Evolutionary conservation across 305 asterid species (phyloP).

Genomic region (Rubia balearica): DNA sequence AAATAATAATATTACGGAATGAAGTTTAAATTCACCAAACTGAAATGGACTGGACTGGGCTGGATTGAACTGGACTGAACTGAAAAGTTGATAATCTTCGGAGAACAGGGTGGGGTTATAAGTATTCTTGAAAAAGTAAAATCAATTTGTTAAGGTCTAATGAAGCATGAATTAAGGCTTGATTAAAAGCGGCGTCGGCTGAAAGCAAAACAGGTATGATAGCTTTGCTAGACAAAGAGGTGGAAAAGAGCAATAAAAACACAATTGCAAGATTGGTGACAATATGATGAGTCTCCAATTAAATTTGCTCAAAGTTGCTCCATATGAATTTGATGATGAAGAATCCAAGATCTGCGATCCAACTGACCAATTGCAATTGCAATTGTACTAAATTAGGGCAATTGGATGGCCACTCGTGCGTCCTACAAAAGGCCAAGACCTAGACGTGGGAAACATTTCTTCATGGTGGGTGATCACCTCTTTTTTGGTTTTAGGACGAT

Average conservation of each 20-base stretch:
- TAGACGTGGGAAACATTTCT: conserved; percentile 19
- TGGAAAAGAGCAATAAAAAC: neutral
- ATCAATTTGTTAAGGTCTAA: neutral
- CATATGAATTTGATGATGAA: neutral
- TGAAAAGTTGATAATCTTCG: too few relatives aligned
- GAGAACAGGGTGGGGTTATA: too few relatives aligned
- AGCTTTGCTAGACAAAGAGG: conserved; percentile 13
- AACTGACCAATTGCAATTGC: neutral
- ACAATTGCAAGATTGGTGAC: neutral
- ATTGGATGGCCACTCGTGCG: conserved; percentile 14
- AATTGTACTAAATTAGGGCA: neutral
- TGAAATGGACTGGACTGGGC: too few relatives aligned
- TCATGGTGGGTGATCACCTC: neutral
- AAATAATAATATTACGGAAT: too few relatives aligned
- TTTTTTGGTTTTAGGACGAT: neutral
- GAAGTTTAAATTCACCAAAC: too few relatives aligned
- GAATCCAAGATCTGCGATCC: neutral
- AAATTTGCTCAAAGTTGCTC: neutral
- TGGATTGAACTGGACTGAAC: too few relatives aligned
- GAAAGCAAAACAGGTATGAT: conserved; percentile 9
- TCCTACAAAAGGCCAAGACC: neutral
- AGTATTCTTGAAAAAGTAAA: neutral
- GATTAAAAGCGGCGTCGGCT: neutral
- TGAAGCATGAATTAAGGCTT: neutral
- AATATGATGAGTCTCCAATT: neutral